Conservation (phyloP, 2,329 filamentous ascomycete species). For the Colletotrichum scovillei region DNA sequence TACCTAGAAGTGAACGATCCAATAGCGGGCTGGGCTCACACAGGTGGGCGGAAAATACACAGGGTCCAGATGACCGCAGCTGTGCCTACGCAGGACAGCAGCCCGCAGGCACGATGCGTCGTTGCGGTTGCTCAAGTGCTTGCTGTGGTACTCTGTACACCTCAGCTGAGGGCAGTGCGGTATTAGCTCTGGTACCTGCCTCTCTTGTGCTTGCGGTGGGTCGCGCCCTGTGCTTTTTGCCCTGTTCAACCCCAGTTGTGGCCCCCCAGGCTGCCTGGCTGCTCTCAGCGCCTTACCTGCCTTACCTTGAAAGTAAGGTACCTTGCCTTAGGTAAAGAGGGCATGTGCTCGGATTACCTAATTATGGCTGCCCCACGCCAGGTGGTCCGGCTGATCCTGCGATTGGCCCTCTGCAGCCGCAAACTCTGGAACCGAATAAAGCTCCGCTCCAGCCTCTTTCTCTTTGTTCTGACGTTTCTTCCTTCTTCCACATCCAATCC, state of each 20-base stretch:
- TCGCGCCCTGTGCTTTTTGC: constrained; percentile 20
- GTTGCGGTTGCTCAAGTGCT: too few species aligned
- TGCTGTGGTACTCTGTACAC: too few species aligned
- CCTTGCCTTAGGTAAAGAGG: too few species aligned
- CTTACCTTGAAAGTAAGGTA: too few species aligned
- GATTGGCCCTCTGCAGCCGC: constrained; percentile 26
- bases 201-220: constrained; percentile 13
- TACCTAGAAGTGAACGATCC: not conserved
- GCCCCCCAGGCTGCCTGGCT: not conserved
- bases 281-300: not conserved
- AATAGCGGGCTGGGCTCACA: constrained; percentile 8
- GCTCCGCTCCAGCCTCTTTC: constrained; percentile 36
- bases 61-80: constrained; percentile 17
- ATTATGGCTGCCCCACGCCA: constrained; percentile 7
- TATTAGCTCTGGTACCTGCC: constrained; percentile 22
- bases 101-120: too few species aligned
- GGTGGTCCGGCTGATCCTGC: constrained; percentile 19
- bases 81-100: too few species aligned
- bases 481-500: constrained; percentile 33
- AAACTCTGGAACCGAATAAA: constrained; percentile 36
- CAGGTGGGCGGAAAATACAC: not conserved
- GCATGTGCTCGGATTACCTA: constrained; percentile 27
- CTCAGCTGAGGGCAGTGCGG: too few species aligned
- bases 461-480: constrained; percentile 34
- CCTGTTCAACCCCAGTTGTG: constrained; percentile 23